Evolutionary conservation across 768 basidiomycete genomes (phyloP), one percentile per base, ranked within the genome.

Genomic region (Panaeolus papilionaceus): DNA sequence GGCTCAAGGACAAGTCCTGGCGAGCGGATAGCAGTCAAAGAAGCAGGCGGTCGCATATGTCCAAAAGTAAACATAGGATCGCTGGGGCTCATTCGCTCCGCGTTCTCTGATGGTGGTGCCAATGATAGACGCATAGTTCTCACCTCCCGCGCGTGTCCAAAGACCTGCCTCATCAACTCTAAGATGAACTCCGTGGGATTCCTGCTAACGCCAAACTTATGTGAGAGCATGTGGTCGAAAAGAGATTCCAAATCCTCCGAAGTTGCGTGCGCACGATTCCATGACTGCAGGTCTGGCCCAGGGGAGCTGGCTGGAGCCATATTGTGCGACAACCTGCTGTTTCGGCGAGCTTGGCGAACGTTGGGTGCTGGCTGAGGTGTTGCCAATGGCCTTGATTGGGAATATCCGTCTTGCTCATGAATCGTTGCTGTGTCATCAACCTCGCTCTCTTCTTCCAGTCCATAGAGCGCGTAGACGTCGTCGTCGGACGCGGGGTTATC

Each of bases 1-100:
- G 85, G 88, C 82, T 80, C 86, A 42, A 91, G 73, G 38, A 92
- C 73, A 16, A 92, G 79, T 0, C 91, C 91, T 11, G 87, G 83
- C 2, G 86, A 86, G 68, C 88, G 86, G 47, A 82, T 72, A 1
- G 79, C 65, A 0, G 64, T 69, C 63, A 66, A 68, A 1, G 67
- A 70, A 23, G 64, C 42, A 38, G 64, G 18, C 45, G 64, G n/a
- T 64, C 62, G 18, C 66, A 37, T 5, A 37, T 18, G 28, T 6
- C 54, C 54, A 58, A 58, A 58, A 3, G 54, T 58, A 16, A 33
- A 58, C 54, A 58, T 58, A 51, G 66, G 18, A 38, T 64, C 49
- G 14, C 33, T 45, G 18, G 64, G 47, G 12, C 39, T 39, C 38
- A 39, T 64, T 49, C n/a, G 64, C 33, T 58, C 54, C 26, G 12